Base-by-base conservation (phyloP, 2,329 filamentous ascomycete species). In the Trichoderma koningiopsis region DNA sequence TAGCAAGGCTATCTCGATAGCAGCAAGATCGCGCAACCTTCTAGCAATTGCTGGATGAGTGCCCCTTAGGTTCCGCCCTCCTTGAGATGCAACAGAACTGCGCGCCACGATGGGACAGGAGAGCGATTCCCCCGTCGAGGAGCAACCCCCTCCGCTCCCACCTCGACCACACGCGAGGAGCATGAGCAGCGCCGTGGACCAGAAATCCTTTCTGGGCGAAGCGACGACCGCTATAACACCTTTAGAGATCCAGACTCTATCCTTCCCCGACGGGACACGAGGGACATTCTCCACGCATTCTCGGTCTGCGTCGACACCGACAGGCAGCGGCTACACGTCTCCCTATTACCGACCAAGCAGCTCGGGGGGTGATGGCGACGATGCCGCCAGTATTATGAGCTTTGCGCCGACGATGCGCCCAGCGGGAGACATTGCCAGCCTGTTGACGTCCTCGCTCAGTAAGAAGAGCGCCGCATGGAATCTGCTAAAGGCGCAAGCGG, bases 181-280 rank as follows among this genome's bases (percentile, higher is more conserved):
- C 27, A 79, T 78, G 31, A 80, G 76, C 66, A 71, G 76, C 55
- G 73, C 78, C 52, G 59, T 81, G 71, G 78, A 85, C 71, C 11
- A 81, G 57, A 73, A 79, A 79, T 72, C 80, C 79, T 76, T 83
- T 67, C 84, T 83, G 72, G 89, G 91, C 1, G 89, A 88, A 70
- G 89, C 95, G 59, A 97, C 94, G 4, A 97, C 94, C 0, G 94
- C 94, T 11, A 77, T 98, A 16, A 95, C 93, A 0, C 87, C 93
- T 19, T 86, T 94, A 71, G 94, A 95, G 73, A 90, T 94, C 68
- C 91, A 93, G 74, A 92, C 91, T 0, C 85, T 94, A 61, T 89
- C 89, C 1, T 91, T 92, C 72, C 89, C 88, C 13, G 92, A 93
- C 77, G 89, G 88, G 70, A 87, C 88, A 24, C 85, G 88, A 70